These are phyloP conservation scores for Mycosphaerella arachidis DNA, from an alignment of 2,329 filamentous ascomycete genomes.

Conservation along the genomic window DNA sequence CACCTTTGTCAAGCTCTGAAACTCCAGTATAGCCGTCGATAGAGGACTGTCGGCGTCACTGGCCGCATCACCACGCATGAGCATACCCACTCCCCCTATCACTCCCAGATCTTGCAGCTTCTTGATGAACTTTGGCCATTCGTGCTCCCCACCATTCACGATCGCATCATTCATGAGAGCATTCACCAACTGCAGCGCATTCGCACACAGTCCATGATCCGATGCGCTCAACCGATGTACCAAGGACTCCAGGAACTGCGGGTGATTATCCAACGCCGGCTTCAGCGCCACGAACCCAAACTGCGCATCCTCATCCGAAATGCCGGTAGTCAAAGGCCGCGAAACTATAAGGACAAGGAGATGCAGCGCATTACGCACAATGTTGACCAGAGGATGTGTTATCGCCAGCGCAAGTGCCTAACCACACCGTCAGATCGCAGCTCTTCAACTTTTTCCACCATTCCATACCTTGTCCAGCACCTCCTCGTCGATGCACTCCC, in stretches of 20 bases:
- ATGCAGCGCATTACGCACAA: constrained; percentile 92
- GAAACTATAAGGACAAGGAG: constrained; percentile 91
- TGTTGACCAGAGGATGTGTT: constrained; percentile 93
- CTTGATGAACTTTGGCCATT: constrained; percentile 96
- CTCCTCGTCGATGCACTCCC: constrained; percentile 78
- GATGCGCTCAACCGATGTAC: constrained; percentile 88
- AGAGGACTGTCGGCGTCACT: constrained; percentile 87
- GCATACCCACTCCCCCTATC: constrained; percentile 79
- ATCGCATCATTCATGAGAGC: constrained; percentile 89
- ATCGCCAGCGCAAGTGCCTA: constrained; percentile 88
- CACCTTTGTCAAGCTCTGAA: constrained; percentile 64
- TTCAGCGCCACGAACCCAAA: constrained; percentile 88
- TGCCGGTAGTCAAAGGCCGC: constrained; percentile 54
- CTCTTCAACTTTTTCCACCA: background rate
- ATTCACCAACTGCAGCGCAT: constrained; percentile 92
- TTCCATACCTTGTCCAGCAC: constrained; percentile 59
- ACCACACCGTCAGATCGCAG: background rate
- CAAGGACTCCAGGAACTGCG: constrained; percentile 90
- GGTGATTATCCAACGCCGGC: constrained; percentile 83
- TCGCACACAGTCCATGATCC: constrained; percentile 92
- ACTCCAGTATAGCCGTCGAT: constrained; percentile 84
- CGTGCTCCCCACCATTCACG: constrained; percentile 68
- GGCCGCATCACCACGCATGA: constrained; percentile 91
- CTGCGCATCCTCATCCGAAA: constrained; percentile 55
- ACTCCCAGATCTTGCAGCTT: constrained; percentile 86